A percentile compares a stretch with the other conserved stretches of the same genome.
Conservation (phyloP, 495 filamentous ascomycete species). For the Penicillium dipodomyicola region DNA sequence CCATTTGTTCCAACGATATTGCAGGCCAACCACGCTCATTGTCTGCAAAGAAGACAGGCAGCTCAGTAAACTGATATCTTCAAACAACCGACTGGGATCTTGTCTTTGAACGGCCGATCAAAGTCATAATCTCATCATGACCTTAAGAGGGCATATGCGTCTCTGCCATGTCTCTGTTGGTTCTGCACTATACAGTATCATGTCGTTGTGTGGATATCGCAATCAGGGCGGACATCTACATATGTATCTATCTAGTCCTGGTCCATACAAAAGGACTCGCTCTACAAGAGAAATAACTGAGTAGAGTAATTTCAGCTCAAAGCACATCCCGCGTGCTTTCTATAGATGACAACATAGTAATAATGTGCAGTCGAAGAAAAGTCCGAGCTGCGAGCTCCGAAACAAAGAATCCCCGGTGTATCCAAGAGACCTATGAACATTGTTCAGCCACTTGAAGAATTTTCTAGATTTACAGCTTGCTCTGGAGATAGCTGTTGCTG, state of each 20-base stretch:
- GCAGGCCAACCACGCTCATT: no score
- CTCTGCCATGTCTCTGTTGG: no score
- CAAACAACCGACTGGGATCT: no score
- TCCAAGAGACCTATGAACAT: background rate
- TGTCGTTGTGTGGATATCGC: no score
- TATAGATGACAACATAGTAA: background rate
- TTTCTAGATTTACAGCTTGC: conserved; percentile 37
- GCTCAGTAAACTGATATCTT: no score
- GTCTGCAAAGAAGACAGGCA: no score
- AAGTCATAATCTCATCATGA: no score
- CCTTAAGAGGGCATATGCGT: no score
- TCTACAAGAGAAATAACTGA: background rate
- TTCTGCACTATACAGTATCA: no score
- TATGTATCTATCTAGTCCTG: background rate
- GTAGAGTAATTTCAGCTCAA: conserved; percentile 5
- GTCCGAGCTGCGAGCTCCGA: background rate
- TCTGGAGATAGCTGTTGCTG: conserved; percentile 53
- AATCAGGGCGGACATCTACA: no score
- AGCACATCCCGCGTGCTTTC: conserved; percentile 3
- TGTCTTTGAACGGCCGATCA: no score
- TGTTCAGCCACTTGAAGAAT: background rate
- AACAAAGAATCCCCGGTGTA: background rate
- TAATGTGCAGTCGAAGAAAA: background rate
- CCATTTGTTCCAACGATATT: no score
- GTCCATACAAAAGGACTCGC: background rate